Base-by-base conservation (phyloP, 2,329 filamentous ascomycete genomes). In the Diatrype stigma region DNA sequence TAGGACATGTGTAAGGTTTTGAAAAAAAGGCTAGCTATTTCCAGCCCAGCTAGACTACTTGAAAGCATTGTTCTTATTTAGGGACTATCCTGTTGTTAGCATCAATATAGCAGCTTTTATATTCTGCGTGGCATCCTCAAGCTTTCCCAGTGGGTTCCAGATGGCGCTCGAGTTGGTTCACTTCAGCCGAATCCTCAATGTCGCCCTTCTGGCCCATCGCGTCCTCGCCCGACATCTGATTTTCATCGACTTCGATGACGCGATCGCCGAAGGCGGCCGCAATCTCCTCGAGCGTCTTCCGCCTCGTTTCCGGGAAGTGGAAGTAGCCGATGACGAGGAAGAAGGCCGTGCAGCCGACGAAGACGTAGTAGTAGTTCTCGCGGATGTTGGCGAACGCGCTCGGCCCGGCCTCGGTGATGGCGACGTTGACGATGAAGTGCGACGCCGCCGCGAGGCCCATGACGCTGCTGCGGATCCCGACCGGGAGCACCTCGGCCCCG, bases 361-460 rank as follows among this genome's bases (percentile, higher is more conserved):
- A 82, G 17, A 82, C 79, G 53, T 82, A 82, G 61, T 82, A 82
- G 61, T 82, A 83, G 55, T 81, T 82, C 56, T 82, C 73, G n/a
- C 70, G 61, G 48, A 83, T 82, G 42, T 72, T 80, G 14, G 76
- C 75, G 56, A 82, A 81, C 0, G 79, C 79, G 47, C 70, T 79
- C 0, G 79, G 79, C 0, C 78, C 79, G 6, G 76, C 77, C 61
- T 80, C 75, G 47, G 77, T 80, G 56, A 79, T 70, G 67, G 47
- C 75, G 30, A 81, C 78, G 54, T 81, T 82, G 48, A 81, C 77
- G 26, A 79, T 73, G 46, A 79, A 78, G 58, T 81, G 78, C 3
- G 72, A 73, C 1, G 76, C 74, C 4, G 78, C 76, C 2, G 76
- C 77, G 4, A 81, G 56, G 2, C 78, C 78, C 76, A 81, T 80